Conservation (phyloP, 805 yeast species). For the Cyberlindnera xylosilytica region DNA sequence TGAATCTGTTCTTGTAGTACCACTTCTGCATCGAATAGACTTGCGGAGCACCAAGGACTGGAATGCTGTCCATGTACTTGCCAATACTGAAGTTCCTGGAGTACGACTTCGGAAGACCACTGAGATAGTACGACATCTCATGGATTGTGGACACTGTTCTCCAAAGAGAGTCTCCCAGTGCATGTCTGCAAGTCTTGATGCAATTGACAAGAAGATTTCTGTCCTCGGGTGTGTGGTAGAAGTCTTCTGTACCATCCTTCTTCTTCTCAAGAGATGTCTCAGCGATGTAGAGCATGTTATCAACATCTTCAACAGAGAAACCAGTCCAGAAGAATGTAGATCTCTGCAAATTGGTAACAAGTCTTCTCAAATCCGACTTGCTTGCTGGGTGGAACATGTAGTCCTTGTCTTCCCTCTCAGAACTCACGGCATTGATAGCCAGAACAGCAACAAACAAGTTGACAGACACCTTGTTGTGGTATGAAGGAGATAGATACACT, state of each 20-base stretch:
- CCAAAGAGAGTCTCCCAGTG: conserved; percentile 55
- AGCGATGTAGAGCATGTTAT: conserved; percentile 48
- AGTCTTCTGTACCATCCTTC: conserved; percentile 23
- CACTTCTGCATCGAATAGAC: conserved; percentile 47
- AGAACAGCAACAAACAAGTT: conserved; percentile 64
- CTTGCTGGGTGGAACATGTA: conserved; percentile 69
- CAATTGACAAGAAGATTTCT: conserved; percentile 40
- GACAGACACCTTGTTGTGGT: conserved; percentile 56
- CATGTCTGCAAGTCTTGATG: conserved; percentile 42
- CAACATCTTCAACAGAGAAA: conserved; percentile 56
- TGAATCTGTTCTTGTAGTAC: conserved; percentile 50
- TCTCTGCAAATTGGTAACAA: conserved; percentile 59
- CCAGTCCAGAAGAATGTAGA: conserved; percentile 79
- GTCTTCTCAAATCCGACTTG: conserved; percentile 47
- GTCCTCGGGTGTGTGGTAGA: conserved; percentile 32
- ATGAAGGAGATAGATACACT: conserved; percentile 58
- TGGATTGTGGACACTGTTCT: conserved; percentile 53
- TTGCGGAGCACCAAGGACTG: conserved; percentile 62
- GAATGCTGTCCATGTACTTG: conserved; percentile 27
- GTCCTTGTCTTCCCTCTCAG: conserved; percentile 63
- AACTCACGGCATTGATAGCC: conserved; percentile 71
- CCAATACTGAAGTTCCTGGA: conserved; percentile 44
- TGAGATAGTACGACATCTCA: conserved; percentile 60
- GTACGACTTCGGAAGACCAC: conserved; percentile 41
- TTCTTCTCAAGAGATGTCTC: conserved; percentile 40